Percentiles rank a stretch among this genome's conserved stretches.
Conservation (phyloP, 2,329 filamentous ascomycete genomes). For the Trichoderma koningiopsis region DNA sequence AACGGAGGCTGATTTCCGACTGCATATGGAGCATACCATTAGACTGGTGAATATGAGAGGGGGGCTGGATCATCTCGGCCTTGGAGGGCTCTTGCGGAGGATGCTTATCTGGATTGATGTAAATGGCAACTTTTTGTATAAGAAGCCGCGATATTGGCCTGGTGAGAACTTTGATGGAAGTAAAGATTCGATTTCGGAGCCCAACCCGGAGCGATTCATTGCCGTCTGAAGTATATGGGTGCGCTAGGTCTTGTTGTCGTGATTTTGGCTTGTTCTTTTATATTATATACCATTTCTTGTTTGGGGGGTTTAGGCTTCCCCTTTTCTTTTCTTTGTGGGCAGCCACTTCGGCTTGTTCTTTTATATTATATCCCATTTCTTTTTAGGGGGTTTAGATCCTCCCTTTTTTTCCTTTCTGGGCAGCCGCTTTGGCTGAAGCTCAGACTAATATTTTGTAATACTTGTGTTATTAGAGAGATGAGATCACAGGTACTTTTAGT, state of each 20-base stretch:
- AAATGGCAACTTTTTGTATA: slow-evolving; percentile 43
- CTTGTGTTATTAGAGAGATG: neutral
- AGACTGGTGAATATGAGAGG: slow-evolving; percentile 49
- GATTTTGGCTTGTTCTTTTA: neutral
- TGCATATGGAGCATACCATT: slow-evolving; percentile 51
- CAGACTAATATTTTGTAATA: neutral
- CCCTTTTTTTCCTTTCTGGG: neutral
- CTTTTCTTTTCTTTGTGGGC: neutral
- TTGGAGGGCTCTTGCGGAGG: slow-evolving; percentile 49
- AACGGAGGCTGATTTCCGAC: slow-evolving; percentile 43
- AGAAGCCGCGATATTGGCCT: slow-evolving; percentile 39
- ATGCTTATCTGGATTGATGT: slow-evolving; percentile 53
- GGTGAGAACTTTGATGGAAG: slow-evolving; percentile 32
- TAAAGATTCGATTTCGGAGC: slow-evolving; percentile 32
- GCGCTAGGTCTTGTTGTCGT: neutral
- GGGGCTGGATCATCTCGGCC: slow-evolving; percentile 45
- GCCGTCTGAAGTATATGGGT: slow-evolving; percentile 15
- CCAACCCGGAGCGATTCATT: slow-evolving; percentile 41
- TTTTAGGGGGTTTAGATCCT: neutral
- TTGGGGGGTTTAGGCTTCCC: neutral
- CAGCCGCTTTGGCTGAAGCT: neutral
- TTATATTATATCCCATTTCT: neutral
- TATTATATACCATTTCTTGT: slow-evolving; percentile 3
- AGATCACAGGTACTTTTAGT: neutral
- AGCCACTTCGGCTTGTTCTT: neutral